These are phyloP conservation scores for Tolypocladium album DNA, from an alignment of 2,329 filamentous ascomycete species.

Conservation along the genomic window DNA sequence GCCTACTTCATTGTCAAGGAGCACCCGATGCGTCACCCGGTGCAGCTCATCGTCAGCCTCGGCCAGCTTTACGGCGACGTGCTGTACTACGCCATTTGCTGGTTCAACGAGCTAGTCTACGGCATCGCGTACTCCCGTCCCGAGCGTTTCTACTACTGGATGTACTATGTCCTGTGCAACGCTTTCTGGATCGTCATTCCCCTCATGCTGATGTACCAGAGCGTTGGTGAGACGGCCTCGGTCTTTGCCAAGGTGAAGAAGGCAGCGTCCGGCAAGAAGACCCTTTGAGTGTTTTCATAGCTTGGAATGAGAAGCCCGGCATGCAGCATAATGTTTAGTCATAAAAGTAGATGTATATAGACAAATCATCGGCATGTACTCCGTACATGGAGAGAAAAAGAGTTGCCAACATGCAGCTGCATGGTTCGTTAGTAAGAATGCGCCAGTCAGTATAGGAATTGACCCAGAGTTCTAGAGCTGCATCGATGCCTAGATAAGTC, in stretches of 20 bases:
- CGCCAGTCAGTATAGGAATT: too few species aligned
- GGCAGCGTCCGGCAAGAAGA: constrained; percentile 12
- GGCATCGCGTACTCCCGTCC: constrained; percentile 36
- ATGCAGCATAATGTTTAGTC: too few species aligned
- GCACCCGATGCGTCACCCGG: constrained; percentile 34
- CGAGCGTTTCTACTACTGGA: constrained; percentile 40
- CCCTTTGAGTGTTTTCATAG: constrained; percentile 1
- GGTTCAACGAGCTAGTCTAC: constrained; percentile 28
- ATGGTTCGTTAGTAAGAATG: too few species aligned
- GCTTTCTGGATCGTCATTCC: constrained; percentile 44
- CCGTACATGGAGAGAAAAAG: too few species aligned
- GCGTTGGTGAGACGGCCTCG: constrained; percentile 12
- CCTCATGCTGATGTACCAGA: constrained; percentile 16
- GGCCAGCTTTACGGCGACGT: constrained; percentile 42
- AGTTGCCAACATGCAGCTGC: too few species aligned
- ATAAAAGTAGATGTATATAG: too few species aligned
- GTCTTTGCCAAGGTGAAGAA: constrained; percentile 18
- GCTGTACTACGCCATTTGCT: constrained; percentile 38
- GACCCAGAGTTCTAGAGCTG: too few species aligned
- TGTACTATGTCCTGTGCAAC: constrained; percentile 41
- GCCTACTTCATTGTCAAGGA: constrained; percentile 31
- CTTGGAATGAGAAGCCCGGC: background rate
- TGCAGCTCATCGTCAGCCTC: constrained; percentile 35
- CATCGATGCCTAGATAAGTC: too few species aligned
- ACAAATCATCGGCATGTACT: background rate